phyloP scores from a whole-genome alignment of 208 protist genomes.

The Herpetomonas tarakana region DNA sequence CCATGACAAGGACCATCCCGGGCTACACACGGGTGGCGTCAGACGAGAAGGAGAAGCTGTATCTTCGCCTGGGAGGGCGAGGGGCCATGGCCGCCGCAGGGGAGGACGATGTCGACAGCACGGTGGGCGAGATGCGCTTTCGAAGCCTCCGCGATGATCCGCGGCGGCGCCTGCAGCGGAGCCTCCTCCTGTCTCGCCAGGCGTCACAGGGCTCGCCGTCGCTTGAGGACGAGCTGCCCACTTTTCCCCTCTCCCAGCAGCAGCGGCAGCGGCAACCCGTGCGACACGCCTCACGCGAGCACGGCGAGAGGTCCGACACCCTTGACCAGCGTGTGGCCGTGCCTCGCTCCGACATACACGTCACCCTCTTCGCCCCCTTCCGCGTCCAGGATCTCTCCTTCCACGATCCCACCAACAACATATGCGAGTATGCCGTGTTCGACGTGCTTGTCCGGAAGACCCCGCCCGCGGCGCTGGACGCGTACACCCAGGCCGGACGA shows the following conservation, averaged over 20 bases:
- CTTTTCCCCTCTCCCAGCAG: background rate
- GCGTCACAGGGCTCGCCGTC: too few relatives aligned
- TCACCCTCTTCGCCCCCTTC: slow-evolving; percentile 69
- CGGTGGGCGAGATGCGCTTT: background rate
- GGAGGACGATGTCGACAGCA: background rate
- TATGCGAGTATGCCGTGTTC: slow-evolving; percentile 75
- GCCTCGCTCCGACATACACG: slow-evolving; percentile 31
- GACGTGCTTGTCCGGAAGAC: slow-evolving; percentile 71
- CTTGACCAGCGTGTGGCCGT: background rate
- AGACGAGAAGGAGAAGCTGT: background rate
- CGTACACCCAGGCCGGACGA: background rate
- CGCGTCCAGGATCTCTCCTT: slow-evolving; percentile 68
- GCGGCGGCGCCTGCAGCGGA: too few relatives aligned
- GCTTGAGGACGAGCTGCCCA: background rate
- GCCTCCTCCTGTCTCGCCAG: too few relatives aligned
- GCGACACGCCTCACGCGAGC: too few relatives aligned
- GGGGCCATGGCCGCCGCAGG: too few relatives aligned
- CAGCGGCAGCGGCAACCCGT: background rate
- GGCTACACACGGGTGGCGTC: background rate
- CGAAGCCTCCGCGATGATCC: background rate
- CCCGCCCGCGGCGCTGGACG: background rate
- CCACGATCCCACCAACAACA: slow-evolving; percentile 33
- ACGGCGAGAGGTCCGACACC: background rate
- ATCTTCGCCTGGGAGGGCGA: background rate
- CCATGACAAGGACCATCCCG: slow-evolving; percentile 28